Percentiles rank a stretch among this genome's conserved stretches.
Evolutionary conservation across 2,329 filamentous ascomycete species (phyloP).

Genomic region (Colletotrichum chrysophilum): DNA sequence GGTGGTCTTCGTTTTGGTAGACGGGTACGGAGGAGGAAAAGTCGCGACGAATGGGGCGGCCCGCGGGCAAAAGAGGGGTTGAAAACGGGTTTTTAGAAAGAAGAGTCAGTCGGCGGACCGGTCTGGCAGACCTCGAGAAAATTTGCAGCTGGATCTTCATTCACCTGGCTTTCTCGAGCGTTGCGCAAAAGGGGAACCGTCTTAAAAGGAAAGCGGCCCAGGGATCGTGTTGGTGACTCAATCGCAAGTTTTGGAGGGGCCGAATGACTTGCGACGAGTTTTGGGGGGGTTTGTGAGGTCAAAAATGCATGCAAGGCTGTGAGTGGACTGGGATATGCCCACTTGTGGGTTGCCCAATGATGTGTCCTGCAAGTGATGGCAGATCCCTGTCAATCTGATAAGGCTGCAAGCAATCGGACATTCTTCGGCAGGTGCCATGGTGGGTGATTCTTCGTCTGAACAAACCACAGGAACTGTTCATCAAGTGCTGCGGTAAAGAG

Average conservation of each 20-base stretch:
- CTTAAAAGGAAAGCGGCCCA: conserved; percentile 15
- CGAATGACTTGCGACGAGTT: conserved; percentile 16
- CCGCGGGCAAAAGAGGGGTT: conserved; percentile 12
- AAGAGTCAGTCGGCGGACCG: conserved; percentile 23
- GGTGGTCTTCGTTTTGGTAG: not conserved
- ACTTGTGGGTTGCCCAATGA: conserved; percentile 6
- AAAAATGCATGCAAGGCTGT: conserved; percentile 21
- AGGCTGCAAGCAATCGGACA: not conserved
- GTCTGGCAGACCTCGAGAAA: conserved; percentile 23
- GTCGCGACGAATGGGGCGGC: conserved; percentile 1
- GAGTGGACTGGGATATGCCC: conserved; percentile 3
- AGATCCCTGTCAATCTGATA: conserved; percentile 1
- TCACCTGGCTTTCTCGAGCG: conserved; percentile 20
- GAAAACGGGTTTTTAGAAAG: conserved; percentile 17
- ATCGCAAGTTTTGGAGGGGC: conserved; percentile 21
- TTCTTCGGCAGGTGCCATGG: not conserved
- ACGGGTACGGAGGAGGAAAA: conserved; percentile 1
- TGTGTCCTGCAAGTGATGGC: not conserved
- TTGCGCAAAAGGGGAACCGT: conserved; percentile 12
- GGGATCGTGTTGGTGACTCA: conserved; percentile 17
- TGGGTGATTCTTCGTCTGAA: not conserved
- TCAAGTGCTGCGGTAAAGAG: not conserved
- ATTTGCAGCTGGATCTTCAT: conserved; percentile 19
- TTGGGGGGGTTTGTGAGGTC: conserved; percentile 21
- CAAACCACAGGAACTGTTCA: not conserved